Evolutionary conservation across 495 filamentous ascomycete species (phyloP).

Genomic region (Podospora didyma): DNA sequence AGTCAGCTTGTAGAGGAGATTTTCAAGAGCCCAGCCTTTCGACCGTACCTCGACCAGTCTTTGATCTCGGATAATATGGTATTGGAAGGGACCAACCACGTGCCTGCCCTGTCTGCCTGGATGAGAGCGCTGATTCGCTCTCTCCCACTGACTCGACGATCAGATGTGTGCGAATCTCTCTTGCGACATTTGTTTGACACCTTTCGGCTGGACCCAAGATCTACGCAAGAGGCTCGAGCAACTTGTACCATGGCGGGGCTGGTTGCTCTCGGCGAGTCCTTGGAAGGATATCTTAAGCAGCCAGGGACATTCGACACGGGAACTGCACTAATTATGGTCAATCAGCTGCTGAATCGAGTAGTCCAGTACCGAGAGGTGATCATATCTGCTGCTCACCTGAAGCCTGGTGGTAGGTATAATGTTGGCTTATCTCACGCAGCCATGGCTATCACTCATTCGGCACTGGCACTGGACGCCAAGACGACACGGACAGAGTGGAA

Average conservation of each 20-base stretch:
- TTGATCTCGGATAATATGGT: slow-evolving; percentile 51
- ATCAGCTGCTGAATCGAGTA: slow-evolving; percentile 46
- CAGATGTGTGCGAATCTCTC: slow-evolving; percentile 67
- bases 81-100: slow-evolving; percentile 52
- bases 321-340: slow-evolving; percentile 48
- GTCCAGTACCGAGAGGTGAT: slow-evolving; percentile 45
- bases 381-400: slow-evolving; percentile 35
- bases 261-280: slow-evolving; percentile 39
- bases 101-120: slow-evolving; percentile 59
- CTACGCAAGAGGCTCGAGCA: slow-evolving; percentile 32
- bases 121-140: slow-evolving; percentile 71
- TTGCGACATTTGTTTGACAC: slow-evolving; percentile 64
- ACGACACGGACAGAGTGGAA: slow-evolving; percentile 68
- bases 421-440: slow-evolving; percentile 39
- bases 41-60: slow-evolving; percentile 54
- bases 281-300: slow-evolving; percentile 40
- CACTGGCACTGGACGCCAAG: slow-evolving; percentile 71
- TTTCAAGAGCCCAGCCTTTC: slow-evolving; percentile 66
- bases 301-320: slow-evolving; percentile 38
- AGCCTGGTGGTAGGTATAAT: slow-evolving; percentile 31
- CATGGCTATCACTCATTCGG: slow-evolving; percentile 64
- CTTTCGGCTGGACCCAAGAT: slow-evolving; percentile 49
- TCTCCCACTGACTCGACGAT: slow-evolving; percentile 63
- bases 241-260: slow-evolving; percentile 45
- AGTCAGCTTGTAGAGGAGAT: slow-evolving; percentile 71